Conservation (phyloP, 345 rosid genomes). For the Geranium brycei region DNA sequence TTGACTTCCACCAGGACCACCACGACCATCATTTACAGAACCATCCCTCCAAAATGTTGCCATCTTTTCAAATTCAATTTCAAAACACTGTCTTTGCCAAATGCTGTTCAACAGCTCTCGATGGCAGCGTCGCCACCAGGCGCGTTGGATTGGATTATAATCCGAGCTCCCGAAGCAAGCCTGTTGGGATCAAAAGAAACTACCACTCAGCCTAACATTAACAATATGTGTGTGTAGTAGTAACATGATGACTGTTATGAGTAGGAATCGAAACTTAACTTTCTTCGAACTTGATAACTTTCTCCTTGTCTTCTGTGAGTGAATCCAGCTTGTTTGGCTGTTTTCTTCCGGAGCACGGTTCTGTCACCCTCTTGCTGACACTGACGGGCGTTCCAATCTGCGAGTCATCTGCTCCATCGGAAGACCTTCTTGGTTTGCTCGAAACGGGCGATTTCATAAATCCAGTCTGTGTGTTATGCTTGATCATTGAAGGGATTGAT, state of each 20-base stretch:
- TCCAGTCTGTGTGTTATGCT: constrained; percentile 34
- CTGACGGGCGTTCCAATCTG: no score
- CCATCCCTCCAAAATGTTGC: constrained; percentile 9
- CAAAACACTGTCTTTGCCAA: background rate
- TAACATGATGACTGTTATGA: background rate
- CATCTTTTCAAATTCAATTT: constrained; percentile 10
- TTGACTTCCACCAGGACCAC: no score
- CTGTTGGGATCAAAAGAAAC: constrained; percentile 26
- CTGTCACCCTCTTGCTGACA: constrained; percentile 45
- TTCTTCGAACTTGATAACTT: constrained; percentile 76
- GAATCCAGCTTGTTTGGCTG: constrained; percentile 40
- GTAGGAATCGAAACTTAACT: constrained; percentile 43
- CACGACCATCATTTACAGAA: constrained; percentile 16
- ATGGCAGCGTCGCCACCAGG: constrained; percentile 21
- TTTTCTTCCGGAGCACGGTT: constrained; percentile 19
- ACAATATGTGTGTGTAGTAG: background rate
- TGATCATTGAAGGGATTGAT: constrained; percentile 43
- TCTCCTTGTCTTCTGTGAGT: constrained; percentile 46
- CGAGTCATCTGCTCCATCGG: constrained; percentile 23
- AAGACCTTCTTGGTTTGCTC: constrained; percentile 46
- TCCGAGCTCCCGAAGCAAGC: constrained; percentile 98
- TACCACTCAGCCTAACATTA: constrained; percentile 4
- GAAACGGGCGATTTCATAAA: constrained; percentile 62
- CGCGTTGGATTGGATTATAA: constrained; percentile 73
- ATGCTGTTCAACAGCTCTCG: constrained; percentile 15